These are phyloP conservation scores for Sabuloglossum arenarium DNA, from an alignment of 495 filamentous ascomycete genomes.

Conservation along the genomic window DNA sequence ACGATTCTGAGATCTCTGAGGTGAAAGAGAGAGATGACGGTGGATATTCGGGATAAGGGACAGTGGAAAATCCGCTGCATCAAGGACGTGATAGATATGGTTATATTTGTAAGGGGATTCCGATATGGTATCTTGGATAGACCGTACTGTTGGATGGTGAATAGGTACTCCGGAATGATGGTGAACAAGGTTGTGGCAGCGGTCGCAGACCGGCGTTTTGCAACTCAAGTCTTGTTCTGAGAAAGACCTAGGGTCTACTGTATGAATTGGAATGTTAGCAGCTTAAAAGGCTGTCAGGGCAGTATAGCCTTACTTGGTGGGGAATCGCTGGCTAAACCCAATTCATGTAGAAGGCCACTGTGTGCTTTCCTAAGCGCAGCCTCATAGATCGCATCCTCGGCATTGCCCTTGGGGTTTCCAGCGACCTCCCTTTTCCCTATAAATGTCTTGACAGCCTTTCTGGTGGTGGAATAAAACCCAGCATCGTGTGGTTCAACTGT, in stretches of 20 bases:
- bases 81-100: conserved; percentile 92
- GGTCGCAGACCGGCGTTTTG: conserved; percentile 43
- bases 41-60: conserved; percentile 54
- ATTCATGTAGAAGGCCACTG: conserved; percentile 19
- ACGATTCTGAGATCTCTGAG: conserved; percentile 56
- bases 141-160: conserved; percentile 52
- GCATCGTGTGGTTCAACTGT: conserved; percentile 42
- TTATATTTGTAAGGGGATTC: conserved; percentile 75
- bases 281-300: neutral
- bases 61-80: conserved; percentile 93
- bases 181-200: conserved; percentile 66
- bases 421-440: neutral
- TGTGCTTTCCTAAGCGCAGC: conserved; percentile 20
- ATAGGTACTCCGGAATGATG: conserved; percentile 49
- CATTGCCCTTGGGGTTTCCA: neutral
- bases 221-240: neutral
- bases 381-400: conserved; percentile 7
- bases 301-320: neutral
- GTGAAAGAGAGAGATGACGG: conserved; percentile 33
- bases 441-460: conserved; percentile 19
- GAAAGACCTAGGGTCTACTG: neutral
- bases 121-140: conserved; percentile 59
- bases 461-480: conserved; percentile 48
- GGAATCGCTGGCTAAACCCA: conserved; percentile 19
- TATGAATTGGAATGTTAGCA: neutral